phyloP scores from a whole-genome alignment of 169 alveolate species.

The Plasmodium relictum region DNA sequence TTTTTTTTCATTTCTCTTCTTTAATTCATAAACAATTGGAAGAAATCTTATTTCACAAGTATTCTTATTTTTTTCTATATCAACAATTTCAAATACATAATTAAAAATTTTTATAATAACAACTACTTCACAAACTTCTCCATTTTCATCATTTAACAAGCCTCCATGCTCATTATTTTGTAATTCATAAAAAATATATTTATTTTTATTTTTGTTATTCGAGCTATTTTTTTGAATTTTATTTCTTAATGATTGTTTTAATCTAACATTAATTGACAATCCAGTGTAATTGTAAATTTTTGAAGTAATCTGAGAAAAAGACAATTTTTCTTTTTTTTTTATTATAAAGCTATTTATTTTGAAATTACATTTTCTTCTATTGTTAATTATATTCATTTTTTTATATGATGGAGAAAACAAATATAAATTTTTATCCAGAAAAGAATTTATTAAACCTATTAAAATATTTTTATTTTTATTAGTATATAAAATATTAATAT shows the following conservation, averaged over 20 bases:
- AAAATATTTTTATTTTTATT: constrained; percentile 49
- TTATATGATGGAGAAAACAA: not conserved
- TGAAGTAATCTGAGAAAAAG: constrained; percentile 4
- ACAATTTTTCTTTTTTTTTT: not conserved
- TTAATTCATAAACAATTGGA: constrained; percentile 52
- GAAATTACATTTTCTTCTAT: not conserved
- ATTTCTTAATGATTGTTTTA: constrained; percentile 53
- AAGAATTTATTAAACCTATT: not conserved
- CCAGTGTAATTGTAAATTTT: constrained; percentile 61
- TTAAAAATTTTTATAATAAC: constrained; percentile 48
- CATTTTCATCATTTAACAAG: constrained; percentile 54
- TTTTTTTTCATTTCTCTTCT: constrained; percentile 33
- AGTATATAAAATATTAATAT: constrained; percentile 40
- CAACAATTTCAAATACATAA: constrained; percentile 46
- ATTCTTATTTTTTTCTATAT: constrained; percentile 53
- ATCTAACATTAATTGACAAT: constrained; percentile 25
- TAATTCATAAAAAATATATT: constrained; percentile 34
- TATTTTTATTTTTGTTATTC: constrained; percentile 34
- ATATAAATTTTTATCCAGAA: constrained; percentile 5
- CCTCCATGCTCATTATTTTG: constrained; percentile 63
- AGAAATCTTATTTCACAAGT: constrained; percentile 56
- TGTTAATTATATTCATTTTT: not conserved
- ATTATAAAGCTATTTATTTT: not conserved
- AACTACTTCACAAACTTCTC: constrained; percentile 51
- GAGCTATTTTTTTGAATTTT: constrained; percentile 9